Conservation (phyloP, 768 basidiomycete species). For the Chalciporus piperatus region DNA sequence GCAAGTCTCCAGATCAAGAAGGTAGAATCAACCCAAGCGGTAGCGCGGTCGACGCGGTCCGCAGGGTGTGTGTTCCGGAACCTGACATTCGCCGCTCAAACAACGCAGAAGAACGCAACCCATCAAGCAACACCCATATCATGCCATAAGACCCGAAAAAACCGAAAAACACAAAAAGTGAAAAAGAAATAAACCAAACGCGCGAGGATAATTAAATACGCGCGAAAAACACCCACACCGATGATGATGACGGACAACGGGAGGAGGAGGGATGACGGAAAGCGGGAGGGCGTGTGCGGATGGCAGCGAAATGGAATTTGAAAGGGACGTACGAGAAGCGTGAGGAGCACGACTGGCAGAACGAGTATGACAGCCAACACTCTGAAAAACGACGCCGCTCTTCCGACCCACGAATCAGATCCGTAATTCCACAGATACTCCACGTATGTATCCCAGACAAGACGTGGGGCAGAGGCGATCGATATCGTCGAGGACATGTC, state of each 20-base stretch:
- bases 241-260: no score
- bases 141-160: no score
- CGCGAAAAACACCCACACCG: background rate
- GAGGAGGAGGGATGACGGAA: constrained; percentile 9
- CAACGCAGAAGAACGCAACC: no score
- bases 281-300: constrained; percentile 3
- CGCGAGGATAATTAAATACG: background rate
- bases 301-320: constrained; percentile 7
- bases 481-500: constrained; percentile 10
- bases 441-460: constrained; percentile 60
- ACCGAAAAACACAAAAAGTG: no score
- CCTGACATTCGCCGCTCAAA: no score
- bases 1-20: no score
- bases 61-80: no score
- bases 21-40: no score
- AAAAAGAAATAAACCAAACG: no score
- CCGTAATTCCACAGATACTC: constrained; percentile 63
- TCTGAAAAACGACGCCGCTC: constrained; percentile 60
- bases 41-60: no score
- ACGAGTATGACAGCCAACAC: constrained; percentile 55
- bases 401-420: constrained; percentile 64
- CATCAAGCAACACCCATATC: no score
- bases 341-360: constrained; percentile 54
- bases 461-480: constrained; percentile 35
- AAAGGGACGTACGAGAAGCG: constrained; percentile 55